Percentiles rank a stretch among this genome's conserved stretches.
Conservation (phyloP, 2,329 filamentous ascomycete species). For the Ceratocystis smalleyi region DNA sequence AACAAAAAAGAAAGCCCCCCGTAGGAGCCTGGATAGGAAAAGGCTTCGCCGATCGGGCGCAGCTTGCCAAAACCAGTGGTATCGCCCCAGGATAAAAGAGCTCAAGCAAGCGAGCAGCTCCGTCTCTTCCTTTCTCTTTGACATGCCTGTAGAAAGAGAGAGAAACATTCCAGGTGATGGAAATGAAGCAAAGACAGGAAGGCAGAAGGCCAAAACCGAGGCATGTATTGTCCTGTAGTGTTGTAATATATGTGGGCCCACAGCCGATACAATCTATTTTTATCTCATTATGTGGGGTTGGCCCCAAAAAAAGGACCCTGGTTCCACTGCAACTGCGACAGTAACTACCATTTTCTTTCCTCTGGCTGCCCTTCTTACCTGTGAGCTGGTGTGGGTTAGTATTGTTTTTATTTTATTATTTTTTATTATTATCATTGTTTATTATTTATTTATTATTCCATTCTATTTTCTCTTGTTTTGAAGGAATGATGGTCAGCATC, state of each 20-base stretch:
- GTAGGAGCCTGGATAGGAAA: background rate
- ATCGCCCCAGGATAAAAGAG: background rate
- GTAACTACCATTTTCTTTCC: background rate
- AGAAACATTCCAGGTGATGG: background rate
- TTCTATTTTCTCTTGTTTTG: background rate
- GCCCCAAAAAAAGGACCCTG: background rate
- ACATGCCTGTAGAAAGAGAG: background rate
- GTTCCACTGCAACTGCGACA: background rate
- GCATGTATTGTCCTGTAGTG: background rate
- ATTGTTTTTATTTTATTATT: background rate
- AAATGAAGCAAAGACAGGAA: background rate
- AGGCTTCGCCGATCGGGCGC: background rate
- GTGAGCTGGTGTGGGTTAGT: background rate
- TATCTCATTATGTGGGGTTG: background rate
- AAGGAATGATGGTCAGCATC: background rate
- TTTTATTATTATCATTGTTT: background rate
- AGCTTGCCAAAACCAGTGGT: background rate
- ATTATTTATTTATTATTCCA: background rate
- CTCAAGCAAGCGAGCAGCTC: background rate
- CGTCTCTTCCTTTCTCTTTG: background rate
- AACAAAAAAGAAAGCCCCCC: background rate
- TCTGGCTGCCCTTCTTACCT: background rate
- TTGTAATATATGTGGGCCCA: background rate
- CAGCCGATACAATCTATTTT: constrained; percentile 6
- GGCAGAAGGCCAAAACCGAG: background rate